These are phyloP conservation scores for Escovopsis sp. DNA, from an alignment of 2,329 filamentous ascomycete species.

Conservation along the genomic window DNA sequence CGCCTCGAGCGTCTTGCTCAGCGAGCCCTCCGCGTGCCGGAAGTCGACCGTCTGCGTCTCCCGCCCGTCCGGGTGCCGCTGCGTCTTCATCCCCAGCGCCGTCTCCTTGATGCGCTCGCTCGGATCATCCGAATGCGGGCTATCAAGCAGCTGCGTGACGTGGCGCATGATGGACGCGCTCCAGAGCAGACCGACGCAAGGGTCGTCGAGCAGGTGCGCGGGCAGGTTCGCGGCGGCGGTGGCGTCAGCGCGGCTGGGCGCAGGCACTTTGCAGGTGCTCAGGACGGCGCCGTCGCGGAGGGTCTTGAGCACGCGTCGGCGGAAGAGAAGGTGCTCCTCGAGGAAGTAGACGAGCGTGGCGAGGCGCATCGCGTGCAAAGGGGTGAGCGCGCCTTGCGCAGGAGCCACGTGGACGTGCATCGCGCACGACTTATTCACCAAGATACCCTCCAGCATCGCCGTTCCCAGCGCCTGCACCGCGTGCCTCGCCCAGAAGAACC, in stretches of 20 bases:
- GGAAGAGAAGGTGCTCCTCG: slow-evolving; percentile 6
- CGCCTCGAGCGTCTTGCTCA: slow-evolving; percentile 4
- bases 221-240: slow-evolving; percentile 1
- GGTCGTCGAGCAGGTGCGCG: not conserved
- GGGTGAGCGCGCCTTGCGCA: slow-evolving; percentile 13
- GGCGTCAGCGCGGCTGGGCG: not conserved
- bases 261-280: no score
- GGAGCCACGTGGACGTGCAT: slow-evolving; percentile 8
- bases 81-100: slow-evolving; percentile 1
- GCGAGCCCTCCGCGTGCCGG: slow-evolving; percentile 7
- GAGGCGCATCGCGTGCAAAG: slow-evolving; percentile 66
- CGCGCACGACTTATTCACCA: slow-evolving; percentile 4
- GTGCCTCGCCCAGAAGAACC: slow-evolving; percentile 3
- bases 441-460: not conserved
- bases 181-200: slow-evolving; percentile 1
- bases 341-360: slow-evolving; percentile 47
- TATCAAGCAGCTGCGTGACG: no score
- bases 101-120: not conserved
- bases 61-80: slow-evolving; percentile 1
- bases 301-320: not conserved
- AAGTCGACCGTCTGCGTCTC: slow-evolving; percentile 7
- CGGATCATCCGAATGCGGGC: no score
- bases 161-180: not conserved
- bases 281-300: not conserved
- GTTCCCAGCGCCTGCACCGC: slow-evolving; percentile 3